Evolutionary conservation across 257 asterid genomes (phyloP), one percentile per base, ranked within the genome.

Genomic region (Thymus quinquecostatus): DNA sequence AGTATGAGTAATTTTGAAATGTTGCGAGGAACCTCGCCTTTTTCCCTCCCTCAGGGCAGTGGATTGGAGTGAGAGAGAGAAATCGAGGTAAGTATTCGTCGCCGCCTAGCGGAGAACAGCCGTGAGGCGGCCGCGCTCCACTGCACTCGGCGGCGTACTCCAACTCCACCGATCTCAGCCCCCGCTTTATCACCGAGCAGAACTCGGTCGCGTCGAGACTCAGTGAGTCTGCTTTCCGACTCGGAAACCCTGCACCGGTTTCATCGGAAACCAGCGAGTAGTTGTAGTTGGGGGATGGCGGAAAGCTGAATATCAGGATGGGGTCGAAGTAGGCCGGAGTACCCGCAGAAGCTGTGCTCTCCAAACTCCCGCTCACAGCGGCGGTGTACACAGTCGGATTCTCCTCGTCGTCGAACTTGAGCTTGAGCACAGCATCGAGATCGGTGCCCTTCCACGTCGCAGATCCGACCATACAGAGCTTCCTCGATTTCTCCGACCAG

Each of bases 381-480:
- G 86, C 44, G 21, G 83, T 78, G 32, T 71, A 33, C 8, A 91
- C 33, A 34, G 69, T 73, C 1, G 92, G 72, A 40, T 76, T 64
- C 69, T 76, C 72, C 69, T 76, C 72, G n/a, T 51, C 59, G 1
- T 67, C 78, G 29, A 58, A 83, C 2, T 68, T 76, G 3, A 91
- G 68, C 81, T 86, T 83, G 9, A 91, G 81, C 68, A 86, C 90
- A 75, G 80, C 88, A 7, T 69, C 78, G 14, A 81, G 80, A 60
- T 79, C 43, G 10, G 71, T 9, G n/a, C 50, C n/a, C 13, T 62
- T 67, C 56, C 85, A 51, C 63, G 78, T 14, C 36, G 78, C 83
- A 1, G 82, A 72, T 29, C 95, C 94, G n/a, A 86, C 80, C 95
- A 84, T 77, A 59, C 97, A 91, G 21, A 89, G 83, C 82, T 82